Base-by-base conservation (phyloP, 2,329 filamentous ascomycete species). In the Drechslera avenae region DNA sequence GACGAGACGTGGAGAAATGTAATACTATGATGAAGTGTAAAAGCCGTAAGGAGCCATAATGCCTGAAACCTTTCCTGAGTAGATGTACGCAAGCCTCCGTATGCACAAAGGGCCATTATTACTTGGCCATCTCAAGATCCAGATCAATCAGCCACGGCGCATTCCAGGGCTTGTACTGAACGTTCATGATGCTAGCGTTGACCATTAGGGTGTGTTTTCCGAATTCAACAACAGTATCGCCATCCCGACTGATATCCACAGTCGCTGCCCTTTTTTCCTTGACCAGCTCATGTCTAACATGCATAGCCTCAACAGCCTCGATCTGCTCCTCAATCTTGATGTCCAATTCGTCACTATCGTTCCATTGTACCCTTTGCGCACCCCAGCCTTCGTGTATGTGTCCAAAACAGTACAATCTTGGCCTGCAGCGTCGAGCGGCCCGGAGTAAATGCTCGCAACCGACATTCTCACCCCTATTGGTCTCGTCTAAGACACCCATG, bases 331-430 rank as follows among this genome's bases (percentile, higher is more conserved):
- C 48, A 32, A 53, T 47, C 30, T 54, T 47, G 14, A 55, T 46
- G 49, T 63, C 62, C 35, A 64, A 42, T 13, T 60, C 52, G 1
- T 56, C 53, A 3, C 52, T 53, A 1, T 67, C 57, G 43, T 66
- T 54, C 79, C 77, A 80, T 8, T 14, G 49, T 8, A 78, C 68
- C 26, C 60, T 68, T 55, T 68, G 62, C 8, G 68, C 71, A 13
- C 72, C 71, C 69, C 69, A 74, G 0, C 73, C 81, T 61, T 83
- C 81, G 61, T 86, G 83, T 14, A 86, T 85, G 69, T 86, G 84
- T 0, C 84, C 84, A 62, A 86, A 87, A 55, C 82, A 82, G 63
- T 86, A 81, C n/a, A 87, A 42, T 3, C 71, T 66, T 0, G 85
- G 85, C 42, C 73, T 74, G 8, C 77, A 78, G 5, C 82, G 74